These are phyloP conservation scores for Actinomortierella wolfii DNA, from an alignment of 371 early-diverging fungal genomes.

Conservation along the genomic window DNA sequence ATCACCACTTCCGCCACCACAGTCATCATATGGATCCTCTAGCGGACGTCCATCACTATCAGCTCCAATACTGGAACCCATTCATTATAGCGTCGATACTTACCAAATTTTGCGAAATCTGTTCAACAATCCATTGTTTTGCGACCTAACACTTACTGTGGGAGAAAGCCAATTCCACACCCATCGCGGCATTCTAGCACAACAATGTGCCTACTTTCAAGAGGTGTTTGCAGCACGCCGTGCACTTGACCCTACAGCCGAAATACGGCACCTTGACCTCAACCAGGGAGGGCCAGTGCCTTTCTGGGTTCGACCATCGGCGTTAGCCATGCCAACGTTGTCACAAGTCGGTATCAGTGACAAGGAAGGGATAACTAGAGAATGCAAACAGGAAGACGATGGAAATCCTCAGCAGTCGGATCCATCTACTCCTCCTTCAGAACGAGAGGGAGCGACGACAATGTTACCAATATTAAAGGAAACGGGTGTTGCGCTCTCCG, in stretches of 20 bases:
- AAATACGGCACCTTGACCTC: slow-evolving; percentile 5
- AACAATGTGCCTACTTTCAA: slow-evolving; percentile 16
- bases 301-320: not conserved
- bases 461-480: too few relatives aligned
- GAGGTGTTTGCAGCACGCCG: slow-evolving; percentile 3
- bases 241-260: slow-evolving; percentile 1
- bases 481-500: too few relatives aligned
- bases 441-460: too few relatives aligned
- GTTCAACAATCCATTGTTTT: slow-evolving; percentile 19
- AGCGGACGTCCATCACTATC: not conserved
- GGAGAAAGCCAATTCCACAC: slow-evolving; percentile 5
- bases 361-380: too few relatives aligned
- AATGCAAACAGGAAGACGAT: too few relatives aligned
- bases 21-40: too few relatives aligned
- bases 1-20: too few relatives aligned
- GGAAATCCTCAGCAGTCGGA: too few relatives aligned
- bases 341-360: too few relatives aligned
- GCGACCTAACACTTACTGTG: slow-evolving; percentile 10
- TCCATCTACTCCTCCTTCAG: too few relatives aligned
- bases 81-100: not conserved
- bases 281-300: not conserved
- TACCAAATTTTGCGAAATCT: slow-evolving; percentile 4
- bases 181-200: slow-evolving; percentile 13
- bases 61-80: not conserved
- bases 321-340: not conserved